phyloP scores from a whole-genome alignment of 441 rosid species.

The Euphorbia celastroides region DNA sequence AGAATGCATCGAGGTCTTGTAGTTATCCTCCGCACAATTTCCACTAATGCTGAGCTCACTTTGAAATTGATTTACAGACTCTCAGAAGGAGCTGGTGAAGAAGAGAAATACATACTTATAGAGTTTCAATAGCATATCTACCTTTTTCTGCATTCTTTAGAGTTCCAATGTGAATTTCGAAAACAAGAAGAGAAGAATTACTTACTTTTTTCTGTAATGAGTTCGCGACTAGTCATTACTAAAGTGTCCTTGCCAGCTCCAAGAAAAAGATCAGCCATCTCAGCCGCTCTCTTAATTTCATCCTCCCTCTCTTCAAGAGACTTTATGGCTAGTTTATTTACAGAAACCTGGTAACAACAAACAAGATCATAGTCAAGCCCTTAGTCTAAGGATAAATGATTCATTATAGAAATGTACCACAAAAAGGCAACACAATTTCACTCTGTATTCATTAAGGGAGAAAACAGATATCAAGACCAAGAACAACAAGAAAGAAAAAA shows the following conservation, averaged over 20 bases:
- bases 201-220: slow-evolving; percentile 80
- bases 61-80: slow-evolving; percentile 90
- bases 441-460: background rate
- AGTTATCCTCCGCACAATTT: slow-evolving; percentile 69
- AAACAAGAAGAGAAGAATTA: slow-evolving; percentile 17
- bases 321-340: slow-evolving; percentile 73
- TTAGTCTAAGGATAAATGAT: background rate
- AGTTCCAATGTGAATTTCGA: background rate
- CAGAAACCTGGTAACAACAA: slow-evolving; percentile 58
- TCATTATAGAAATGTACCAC: background rate
- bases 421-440: background rate
- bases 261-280: slow-evolving; percentile 69
- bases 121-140: background rate
- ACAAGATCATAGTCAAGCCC: slow-evolving; percentile 9
- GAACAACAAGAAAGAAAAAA: slow-evolving; percentile 8
- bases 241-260: slow-evolving; percentile 62
- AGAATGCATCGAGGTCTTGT: slow-evolving; percentile 90
- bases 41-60: slow-evolving; percentile 97
- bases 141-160: no score
- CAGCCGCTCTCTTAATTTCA: slow-evolving; percentile 70
- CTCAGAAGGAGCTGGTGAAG: slow-evolving; percentile 70
- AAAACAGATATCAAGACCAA: slow-evolving; percentile 10
- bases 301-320: slow-evolving; percentile 66
- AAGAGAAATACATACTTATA: slow-evolving; percentile 3
- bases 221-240: slow-evolving; percentile 89